Conservation (phyloP, 2,329 filamentous ascomycete species). For the Scedosporium boydii region DNA sequence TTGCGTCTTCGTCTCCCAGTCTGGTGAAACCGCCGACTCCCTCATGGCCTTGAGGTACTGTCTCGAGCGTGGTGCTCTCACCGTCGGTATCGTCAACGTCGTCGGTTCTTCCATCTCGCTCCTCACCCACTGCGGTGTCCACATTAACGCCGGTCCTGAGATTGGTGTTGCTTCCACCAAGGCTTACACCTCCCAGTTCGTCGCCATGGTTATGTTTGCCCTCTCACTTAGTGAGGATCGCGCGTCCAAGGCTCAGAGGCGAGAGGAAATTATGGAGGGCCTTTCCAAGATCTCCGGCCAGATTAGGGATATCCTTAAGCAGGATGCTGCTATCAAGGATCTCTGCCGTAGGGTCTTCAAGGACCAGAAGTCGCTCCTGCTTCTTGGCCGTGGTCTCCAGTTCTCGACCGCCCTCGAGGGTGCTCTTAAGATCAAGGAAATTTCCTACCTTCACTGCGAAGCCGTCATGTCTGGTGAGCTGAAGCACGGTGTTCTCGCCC, state of each 20-base stretch:
- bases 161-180: constrained; percentile 99
- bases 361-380: constrained; percentile 90
- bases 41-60: constrained; percentile 96
- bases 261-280: constrained; percentile 94
- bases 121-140: constrained; percentile 98
- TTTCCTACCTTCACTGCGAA: constrained; percentile 98
- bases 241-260: constrained; percentile 82
- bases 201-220: constrained; percentile 99
- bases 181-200: constrained; percentile 98
- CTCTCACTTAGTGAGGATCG: constrained; percentile 93
- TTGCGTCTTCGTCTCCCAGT: constrained; percentile 97
- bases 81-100: constrained; percentile 96
- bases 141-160: constrained; percentile 97
- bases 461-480: constrained; percentile 99
- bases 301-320: constrained; percentile 83
- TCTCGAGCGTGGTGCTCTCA: constrained; percentile 91
- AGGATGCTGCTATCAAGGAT: constrained; percentile 89
- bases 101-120: constrained; percentile 98
- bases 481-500: constrained; percentile 94
- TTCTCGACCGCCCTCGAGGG: constrained; percentile 96
- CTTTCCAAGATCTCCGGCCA: constrained; percentile 79
- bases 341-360: constrained; percentile 89
- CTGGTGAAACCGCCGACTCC: constrained; percentile 95
- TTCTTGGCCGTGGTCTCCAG: constrained; percentile 90
- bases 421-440: constrained; percentile 99